Evolutionary conservation across 139 green algal species (phyloP), one percentile per base, ranked within the genome.

Genomic region (Diplosphaera chodatii): DNA sequence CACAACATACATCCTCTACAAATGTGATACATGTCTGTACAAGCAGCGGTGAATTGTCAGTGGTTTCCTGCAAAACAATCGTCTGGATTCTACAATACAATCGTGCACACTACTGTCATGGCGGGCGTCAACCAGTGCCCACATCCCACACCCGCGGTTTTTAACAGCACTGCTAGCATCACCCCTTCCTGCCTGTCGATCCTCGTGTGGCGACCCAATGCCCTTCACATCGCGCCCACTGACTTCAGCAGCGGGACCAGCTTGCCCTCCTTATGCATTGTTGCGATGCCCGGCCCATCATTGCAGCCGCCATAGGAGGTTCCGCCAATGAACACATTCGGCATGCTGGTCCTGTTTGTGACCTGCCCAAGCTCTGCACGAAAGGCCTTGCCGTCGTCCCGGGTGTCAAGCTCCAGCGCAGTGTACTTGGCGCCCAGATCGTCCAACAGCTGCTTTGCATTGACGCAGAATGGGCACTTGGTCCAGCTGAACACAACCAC

Each of bases 251-350:
- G 75, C 2, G 80, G 83, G 40, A 83, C 67, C 34, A 92, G 84
- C 69, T 88, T 68, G 33, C 86, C 86, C 33, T 88, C 37, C 55
- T 80, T 81, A 30, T 87, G 63, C 76, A 92, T 66, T 15, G 84
- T 85, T 55, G 83, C 71, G 21, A 91, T 63, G 2, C 86, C 86
- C 4, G 85, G 85, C 1, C 86, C 86, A 68, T 91, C 87, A 74
- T 92, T 91, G 78, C 86, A 92, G 15, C 87, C 87, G 33, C 87
- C 87, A 33, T 66, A 64, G 1, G 27, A 64, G 5, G 68, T 64
- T 33, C 76, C 80, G 16, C 37, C 68, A 66, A 90, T 87, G 67
- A 76, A 92, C 33, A 88, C 83, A 63, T 89, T 87, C 23, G 87
- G 86, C 68, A 92, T 84, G 25, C 28, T 70, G 25, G 81, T 90